phyloP scores from a whole-genome alignment of 441 rosid species.

The Metrosideros polymorpha region DNA sequence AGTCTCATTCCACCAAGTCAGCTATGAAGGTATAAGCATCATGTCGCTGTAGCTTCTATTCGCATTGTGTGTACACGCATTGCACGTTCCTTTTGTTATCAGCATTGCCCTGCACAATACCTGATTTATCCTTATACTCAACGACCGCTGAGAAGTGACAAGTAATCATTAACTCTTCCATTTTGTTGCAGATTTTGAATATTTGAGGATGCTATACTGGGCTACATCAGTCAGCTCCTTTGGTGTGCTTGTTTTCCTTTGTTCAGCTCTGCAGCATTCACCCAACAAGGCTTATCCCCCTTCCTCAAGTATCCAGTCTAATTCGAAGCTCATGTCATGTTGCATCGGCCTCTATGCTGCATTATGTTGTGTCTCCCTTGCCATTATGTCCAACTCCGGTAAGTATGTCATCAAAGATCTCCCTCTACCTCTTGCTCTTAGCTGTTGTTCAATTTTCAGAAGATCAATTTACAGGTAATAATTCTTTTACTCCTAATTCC shows the following conservation, averaged over 20 bases:
- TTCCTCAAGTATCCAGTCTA: conserved; percentile 22
- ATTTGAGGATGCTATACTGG: conserved; percentile 79
- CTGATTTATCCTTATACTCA: background rate
- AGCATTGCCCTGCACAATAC: background rate
- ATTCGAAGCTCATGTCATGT: conserved; percentile 32
- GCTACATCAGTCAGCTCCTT: conserved; percentile 56
- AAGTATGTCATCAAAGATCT: background rate
- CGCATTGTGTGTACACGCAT: background rate
- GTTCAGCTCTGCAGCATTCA: conserved; percentile 22
- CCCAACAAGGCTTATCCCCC: conserved; percentile 3
- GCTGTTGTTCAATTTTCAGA: background rate
- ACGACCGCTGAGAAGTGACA: background rate
- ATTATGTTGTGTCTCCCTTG: conserved; percentile 46
- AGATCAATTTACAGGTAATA: background rate
- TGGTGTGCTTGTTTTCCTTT: conserved; percentile 59
- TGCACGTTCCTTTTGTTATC: background rate
- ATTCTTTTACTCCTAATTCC: too few relatives aligned
- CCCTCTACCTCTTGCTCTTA: background rate
- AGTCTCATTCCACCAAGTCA: conserved; percentile 30
- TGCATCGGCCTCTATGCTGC: conserved; percentile 36
- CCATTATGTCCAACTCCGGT: conserved; percentile 55
- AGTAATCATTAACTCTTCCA: background rate
- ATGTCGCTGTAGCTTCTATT: background rate
- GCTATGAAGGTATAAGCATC: conserved; percentile 36
- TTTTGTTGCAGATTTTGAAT: conserved; percentile 46